Evolutionary conservation across 495 filamentous ascomycete species (phyloP).

Genomic region (Talaromyces nanjingensis): DNA sequence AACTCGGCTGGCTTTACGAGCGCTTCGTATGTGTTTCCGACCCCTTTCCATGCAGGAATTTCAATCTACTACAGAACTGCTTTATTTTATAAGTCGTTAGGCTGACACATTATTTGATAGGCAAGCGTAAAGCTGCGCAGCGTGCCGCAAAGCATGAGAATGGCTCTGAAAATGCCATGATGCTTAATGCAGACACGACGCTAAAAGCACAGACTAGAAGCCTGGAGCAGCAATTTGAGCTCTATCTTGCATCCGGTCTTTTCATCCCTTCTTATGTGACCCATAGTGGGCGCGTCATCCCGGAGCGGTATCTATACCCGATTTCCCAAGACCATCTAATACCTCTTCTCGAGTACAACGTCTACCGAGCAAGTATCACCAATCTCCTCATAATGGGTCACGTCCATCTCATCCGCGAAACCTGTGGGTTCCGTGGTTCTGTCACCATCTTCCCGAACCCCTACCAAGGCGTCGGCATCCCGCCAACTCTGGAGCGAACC

Average conservation of each 20-base stretch:
- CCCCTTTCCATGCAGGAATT: no score
- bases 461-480: slow-evolving; percentile 16
- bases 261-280: background rate
- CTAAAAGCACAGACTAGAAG: background rate
- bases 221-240: background rate
- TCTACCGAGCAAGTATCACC: slow-evolving; percentile 30
- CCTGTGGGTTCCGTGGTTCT: background rate
- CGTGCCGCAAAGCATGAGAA: background rate
- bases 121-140: slow-evolving; percentile 4
- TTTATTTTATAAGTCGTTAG: background rate
- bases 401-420: slow-evolving; percentile 9
- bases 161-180: background rate
- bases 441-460: slow-evolving; percentile 10
- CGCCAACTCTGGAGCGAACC: slow-evolving; percentile 41
- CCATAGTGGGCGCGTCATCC: background rate
- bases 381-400: slow-evolving; percentile 18
- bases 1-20: slow-evolving; percentile 39
- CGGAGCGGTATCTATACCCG: slow-evolving; percentile 11
- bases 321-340: slow-evolving; percentile 32
- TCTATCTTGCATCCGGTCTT: background rate
- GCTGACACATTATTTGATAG: background rate
- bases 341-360: slow-evolving; percentile 34
- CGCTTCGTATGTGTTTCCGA: slow-evolving; percentile 23
- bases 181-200: background rate
- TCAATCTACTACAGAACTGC: no score